These are phyloP conservation scores for Boletus eberwhitei DNA, from an alignment of 768 basidiomycete genomes.

Conservation along the genomic window DNA sequence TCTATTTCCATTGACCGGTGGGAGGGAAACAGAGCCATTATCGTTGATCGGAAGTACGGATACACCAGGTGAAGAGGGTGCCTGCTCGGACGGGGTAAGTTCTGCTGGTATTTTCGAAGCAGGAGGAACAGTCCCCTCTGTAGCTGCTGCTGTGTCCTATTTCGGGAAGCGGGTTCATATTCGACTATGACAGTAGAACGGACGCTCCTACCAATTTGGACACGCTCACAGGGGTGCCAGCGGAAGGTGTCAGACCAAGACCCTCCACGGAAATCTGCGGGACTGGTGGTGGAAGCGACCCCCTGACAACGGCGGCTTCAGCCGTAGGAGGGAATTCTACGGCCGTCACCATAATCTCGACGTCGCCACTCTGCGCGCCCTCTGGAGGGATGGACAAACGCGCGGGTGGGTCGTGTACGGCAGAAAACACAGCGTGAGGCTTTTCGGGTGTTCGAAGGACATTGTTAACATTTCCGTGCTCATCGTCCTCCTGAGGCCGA, in stretches of 20 bases:
- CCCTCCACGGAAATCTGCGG: conserved; percentile 18
- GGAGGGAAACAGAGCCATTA: conserved; percentile 14
- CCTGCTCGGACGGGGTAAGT: neutral
- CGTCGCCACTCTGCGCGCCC: conserved; percentile 3
- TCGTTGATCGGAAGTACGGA: conserved; percentile 42
- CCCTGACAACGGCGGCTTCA: conserved; percentile 10
- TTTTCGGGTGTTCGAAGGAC: conserved; percentile 52
- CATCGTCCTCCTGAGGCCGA: conserved; percentile 59
- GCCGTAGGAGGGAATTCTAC: conserved; percentile 16
- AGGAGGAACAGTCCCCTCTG: conserved; percentile 13
- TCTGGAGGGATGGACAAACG: conserved; percentile 16
- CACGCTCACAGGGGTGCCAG: conserved; percentile 33
- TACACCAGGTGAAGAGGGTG: conserved; percentile 12
- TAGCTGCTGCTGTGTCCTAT: conserved; percentile 24
- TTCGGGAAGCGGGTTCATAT: neutral
- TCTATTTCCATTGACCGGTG: conserved; percentile 8
- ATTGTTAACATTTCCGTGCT: conserved; percentile 68
- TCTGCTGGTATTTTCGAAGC: neutral
- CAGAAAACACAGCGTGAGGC: conserved; percentile 22
- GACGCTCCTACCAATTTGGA: conserved; percentile 13
- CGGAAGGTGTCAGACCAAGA: conserved; percentile 20
- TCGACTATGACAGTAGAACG: neutral
- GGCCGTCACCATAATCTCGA: conserved; percentile 27
- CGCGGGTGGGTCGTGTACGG: neutral
- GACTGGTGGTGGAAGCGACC: conserved; percentile 10